Base-by-base conservation (phyloP, 2,329 filamentous ascomycete genomes). In the Fonsecaea pugnacius region DNA sequence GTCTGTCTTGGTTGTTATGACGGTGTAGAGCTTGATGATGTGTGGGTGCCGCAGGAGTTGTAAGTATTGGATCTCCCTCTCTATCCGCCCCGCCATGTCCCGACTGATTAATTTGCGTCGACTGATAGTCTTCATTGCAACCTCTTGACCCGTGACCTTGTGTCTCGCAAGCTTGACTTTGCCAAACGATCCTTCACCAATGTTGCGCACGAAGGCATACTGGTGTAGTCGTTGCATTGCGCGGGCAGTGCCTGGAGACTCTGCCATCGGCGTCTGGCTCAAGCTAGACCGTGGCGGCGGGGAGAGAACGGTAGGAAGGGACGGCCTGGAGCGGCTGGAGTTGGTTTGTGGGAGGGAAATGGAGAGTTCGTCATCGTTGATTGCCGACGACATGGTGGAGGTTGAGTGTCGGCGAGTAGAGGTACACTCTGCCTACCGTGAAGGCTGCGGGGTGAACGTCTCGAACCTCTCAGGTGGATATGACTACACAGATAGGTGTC, bases 11-110 rank as follows among this genome's bases (percentile, higher is more conserved):
- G 94, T 97, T 68, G 96, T 97, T 77, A 99, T 98, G 69, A 99
- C 95, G 33, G 95, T 98, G 78, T 92, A 96, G 87, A 99, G 85
- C 80, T 99, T 99, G 83, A 99, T 99, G 76, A 99, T 99, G 79
- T 99, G 95, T 46, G 95, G 95, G 78, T 99, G 95, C 66, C 95
- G 89, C 66, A 99, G 84, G 66, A 99, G 82, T 80, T 99, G 95
- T 68, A 99, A 85, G 76, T 99, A 99, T 77, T 97, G 93, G 72
- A 99, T 99, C 82, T 99, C 95, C 71, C 95, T 87, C 82, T 99
- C 95, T 69, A 99, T 96, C 66, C 95, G 87, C 66, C 95, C 95
- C 59, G 96, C 93, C 95, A 99, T 98, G 78, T 99, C 95, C 74
- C 94, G 86, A 71, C 93, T 98, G 72, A 97, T 92, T 74, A 99